Evolutionary conservation across 23 red algal species (phyloP).

Genomic region (Gracilaria vermiculophylla): DNA sequence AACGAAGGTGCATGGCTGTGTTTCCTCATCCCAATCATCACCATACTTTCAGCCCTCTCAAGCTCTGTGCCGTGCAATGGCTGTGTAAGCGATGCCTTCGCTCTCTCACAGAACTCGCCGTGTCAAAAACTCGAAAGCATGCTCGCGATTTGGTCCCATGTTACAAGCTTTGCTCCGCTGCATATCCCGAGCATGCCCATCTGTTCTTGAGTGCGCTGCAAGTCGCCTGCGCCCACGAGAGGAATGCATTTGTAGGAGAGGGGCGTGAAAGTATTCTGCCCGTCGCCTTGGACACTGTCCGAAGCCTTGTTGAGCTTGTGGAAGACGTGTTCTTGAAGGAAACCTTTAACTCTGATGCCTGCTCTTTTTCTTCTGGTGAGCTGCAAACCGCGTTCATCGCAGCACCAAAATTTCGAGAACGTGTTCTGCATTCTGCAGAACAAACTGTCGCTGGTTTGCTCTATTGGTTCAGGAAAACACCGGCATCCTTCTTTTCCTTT

Average conservation of each 20-base stretch:
- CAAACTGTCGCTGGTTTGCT: not conserved
- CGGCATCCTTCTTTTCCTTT: not conserved
- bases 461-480: not conserved
- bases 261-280: not conserved
- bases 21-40: not conserved
- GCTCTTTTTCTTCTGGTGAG: not conserved
- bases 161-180: not conserved
- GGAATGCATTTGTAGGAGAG: constrained; percentile 24
- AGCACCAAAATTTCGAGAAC: not conserved
- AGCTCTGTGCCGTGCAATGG: constrained; percentile 39
- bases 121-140: not conserved
- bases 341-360: not conserved
- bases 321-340: constrained; percentile 43
- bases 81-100: constrained; percentile 47
- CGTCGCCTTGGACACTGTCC: constrained; percentile 6
- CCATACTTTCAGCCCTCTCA: not conserved
- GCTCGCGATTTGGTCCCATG: constrained; percentile 54
- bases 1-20: not conserved
- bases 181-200: constrained; percentile 13
- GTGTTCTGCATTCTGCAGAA: not conserved
- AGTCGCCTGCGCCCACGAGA: constrained; percentile 23
- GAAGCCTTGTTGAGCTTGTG: constrained; percentile 28
- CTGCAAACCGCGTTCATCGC: not conserved
- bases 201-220: constrained; percentile 22
- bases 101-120: constrained; percentile 27